Evolutionary conservation across 306 rosid species (phyloP).

Genomic region (Dicorynia guianensis): DNA sequence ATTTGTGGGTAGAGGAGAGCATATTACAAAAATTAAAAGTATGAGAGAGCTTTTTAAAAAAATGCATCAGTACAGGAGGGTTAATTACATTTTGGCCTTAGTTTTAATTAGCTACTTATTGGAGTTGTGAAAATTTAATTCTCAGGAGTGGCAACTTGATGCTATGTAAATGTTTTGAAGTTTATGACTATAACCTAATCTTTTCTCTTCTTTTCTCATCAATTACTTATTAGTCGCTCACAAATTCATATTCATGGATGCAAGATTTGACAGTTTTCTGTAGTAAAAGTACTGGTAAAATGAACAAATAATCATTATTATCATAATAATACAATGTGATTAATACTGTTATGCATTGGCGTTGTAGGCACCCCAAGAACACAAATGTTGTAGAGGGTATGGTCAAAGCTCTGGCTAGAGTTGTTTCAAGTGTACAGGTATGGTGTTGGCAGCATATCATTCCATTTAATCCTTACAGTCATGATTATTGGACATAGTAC

Average conservation of each 20-base stretch:
- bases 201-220: slow-evolving; percentile 13
- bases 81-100: too few relatives aligned
- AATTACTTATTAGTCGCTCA: slow-evolving; percentile 17
- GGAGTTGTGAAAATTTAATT: not conserved
- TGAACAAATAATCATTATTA: not conserved
- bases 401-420: slow-evolving; percentile 95
- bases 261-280: not conserved
- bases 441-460: slow-evolving; percentile 39
- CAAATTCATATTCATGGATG: not conserved
- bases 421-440: slow-evolving; percentile 90
- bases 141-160: slow-evolving; percentile 3
- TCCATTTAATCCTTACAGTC: slow-evolving; percentile 17
- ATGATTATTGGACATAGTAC: slow-evolving; percentile 18
- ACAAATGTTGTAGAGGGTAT: slow-evolving; percentile 97
- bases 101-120: not conserved
- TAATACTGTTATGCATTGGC: slow-evolving; percentile 35
- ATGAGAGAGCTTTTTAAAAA: too few relatives aligned
- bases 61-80: too few relatives aligned
- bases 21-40: too few relatives aligned
- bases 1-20: too few relatives aligned
- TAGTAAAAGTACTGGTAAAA: not conserved
- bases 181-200: slow-evolving; percentile 12
- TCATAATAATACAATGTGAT: not conserved
- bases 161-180: slow-evolving; percentile 14
- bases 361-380: slow-evolving; percentile 85